phyloP scores from a whole-genome alignment of 208 protist species.

The Angomonas deanei region DNA sequence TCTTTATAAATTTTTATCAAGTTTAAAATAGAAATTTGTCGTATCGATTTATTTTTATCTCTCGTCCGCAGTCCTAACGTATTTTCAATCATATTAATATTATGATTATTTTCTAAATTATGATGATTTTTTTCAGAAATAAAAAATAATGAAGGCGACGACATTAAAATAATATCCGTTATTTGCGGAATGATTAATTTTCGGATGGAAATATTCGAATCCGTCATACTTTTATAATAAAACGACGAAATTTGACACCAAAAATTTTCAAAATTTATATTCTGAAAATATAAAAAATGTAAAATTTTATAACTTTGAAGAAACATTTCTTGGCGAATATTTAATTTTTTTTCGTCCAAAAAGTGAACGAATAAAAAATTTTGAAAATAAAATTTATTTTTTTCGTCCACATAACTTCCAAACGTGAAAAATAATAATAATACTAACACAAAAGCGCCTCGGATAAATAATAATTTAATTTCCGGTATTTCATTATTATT shows the following conservation, averaged over 20 bases:
- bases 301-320: not conserved
- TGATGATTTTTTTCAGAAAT: not conserved
- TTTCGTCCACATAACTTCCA: not conserved
- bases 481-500: not conserved
- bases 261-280: no score
- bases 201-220: not conserved
- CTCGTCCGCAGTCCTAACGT: not conserved
- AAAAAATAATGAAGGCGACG: not conserved
- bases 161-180: not conserved
- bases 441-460: not conserved
- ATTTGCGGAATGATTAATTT: not conserved
- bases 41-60: not conserved
- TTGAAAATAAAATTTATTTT: not conserved
- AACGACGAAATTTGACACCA: not conserved
- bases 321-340: not conserved
- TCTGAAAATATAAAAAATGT: not conserved
- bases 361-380: not conserved
- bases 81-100: not conserved
- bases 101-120: not conserved
- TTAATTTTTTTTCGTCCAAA: not conserved
- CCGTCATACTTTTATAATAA: not conserved
- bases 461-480: conserved; percentile 3
- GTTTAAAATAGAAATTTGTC: not conserved
- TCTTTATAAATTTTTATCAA: not conserved
- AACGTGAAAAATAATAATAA: conserved; percentile 5